A percentile compares a stretch with the other conserved stretches of the same genome.
These are phyloP conservation scores for Zostera marina DNA, from an alignment of 116 monocot genomes.

Conservation along the genomic window DNA sequence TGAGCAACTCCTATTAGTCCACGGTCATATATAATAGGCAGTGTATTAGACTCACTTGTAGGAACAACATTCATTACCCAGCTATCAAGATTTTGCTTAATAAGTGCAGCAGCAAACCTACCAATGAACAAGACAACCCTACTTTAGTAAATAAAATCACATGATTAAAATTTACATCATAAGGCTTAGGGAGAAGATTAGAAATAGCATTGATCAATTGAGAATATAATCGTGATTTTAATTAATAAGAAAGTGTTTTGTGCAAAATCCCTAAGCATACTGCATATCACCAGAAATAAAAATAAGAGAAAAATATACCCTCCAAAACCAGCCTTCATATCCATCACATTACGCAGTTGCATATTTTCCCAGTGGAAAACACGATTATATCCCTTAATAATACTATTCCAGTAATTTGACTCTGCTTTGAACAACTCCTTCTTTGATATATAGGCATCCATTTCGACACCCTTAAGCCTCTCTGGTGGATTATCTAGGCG, in stretches of 20 bases:
- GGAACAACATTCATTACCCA: constrained; percentile 99
- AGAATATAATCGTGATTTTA: not conserved
- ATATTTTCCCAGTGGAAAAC: constrained; percentile 53
- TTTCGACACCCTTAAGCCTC: constrained; percentile 60
- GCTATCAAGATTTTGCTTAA: constrained; percentile 43
- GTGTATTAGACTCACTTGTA: constrained; percentile 63
- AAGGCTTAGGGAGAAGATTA: not conserved
- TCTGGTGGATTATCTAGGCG: constrained; percentile 58
- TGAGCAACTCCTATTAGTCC: constrained; percentile 80
- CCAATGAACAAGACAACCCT: not conserved
- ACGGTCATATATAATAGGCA: constrained; percentile 90
- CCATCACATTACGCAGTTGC: constrained; percentile 86
- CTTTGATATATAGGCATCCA: constrained; percentile 80
- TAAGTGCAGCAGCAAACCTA: constrained; percentile 88
- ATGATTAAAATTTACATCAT: not conserved
- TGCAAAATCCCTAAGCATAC: not conserved
- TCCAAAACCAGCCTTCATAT: constrained; percentile 97
- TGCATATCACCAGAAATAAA: too few relatives aligned
- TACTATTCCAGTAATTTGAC: constrained; percentile 51
- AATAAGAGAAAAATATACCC: constrained; percentile 28
- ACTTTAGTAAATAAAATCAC: not conserved
- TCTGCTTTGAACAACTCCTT: constrained; percentile 80
- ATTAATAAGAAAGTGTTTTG: not conserved
- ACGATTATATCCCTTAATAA: constrained; percentile 44
- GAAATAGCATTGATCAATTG: not conserved